Evolutionary conservation across 2,329 filamentous ascomycete genomes (phyloP).

Genomic region (Fragosphaeria purpurea): DNA sequence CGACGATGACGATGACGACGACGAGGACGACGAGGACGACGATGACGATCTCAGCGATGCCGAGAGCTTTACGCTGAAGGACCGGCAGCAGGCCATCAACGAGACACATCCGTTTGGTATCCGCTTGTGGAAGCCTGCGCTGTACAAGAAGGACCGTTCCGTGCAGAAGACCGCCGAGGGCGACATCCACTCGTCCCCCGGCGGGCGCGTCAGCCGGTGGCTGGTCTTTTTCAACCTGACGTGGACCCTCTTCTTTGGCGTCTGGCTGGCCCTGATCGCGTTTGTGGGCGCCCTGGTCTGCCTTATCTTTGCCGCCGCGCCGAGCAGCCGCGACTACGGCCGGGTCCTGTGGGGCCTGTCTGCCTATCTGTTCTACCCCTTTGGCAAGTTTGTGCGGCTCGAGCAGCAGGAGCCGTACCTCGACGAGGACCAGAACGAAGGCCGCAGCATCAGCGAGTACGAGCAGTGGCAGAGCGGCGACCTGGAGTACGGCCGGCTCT

Average conservation of each 20-base stretch:
- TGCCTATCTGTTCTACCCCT: constrained; percentile 86
- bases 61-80: constrained; percentile 95
- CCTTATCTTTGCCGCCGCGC: constrained; percentile 66
- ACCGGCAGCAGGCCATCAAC: constrained; percentile 95
- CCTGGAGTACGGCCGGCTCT: constrained; percentile 86
- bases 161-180: constrained; percentile 94
- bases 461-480: constrained; percentile 99
- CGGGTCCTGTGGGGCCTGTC: constrained; percentile 74
- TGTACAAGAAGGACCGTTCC: constrained; percentile 96
- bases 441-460: constrained; percentile 94
- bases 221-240: constrained; percentile 78
- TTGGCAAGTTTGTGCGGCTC: constrained; percentile 89
- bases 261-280: constrained; percentile 82
- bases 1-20: constrained; percentile 28
- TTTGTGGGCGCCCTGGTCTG: constrained; percentile 67
- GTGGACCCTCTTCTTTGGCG: constrained; percentile 88
- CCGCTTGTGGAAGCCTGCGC: constrained; percentile 93
- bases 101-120: constrained; percentile 98
- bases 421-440: constrained; percentile 91
- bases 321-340: constrained; percentile 78
- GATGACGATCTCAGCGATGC: constrained; percentile 75
- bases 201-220: constrained; percentile 74
- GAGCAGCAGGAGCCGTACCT: constrained; percentile 90
- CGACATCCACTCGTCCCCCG: constrained; percentile 92
- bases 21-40: constrained; percentile 47